Evolutionary conservation across 2,329 filamentous ascomycete genomes (phyloP), one percentile per base, ranked within the genome.

Genomic region (Coleophoma eucalyptorum): DNA sequence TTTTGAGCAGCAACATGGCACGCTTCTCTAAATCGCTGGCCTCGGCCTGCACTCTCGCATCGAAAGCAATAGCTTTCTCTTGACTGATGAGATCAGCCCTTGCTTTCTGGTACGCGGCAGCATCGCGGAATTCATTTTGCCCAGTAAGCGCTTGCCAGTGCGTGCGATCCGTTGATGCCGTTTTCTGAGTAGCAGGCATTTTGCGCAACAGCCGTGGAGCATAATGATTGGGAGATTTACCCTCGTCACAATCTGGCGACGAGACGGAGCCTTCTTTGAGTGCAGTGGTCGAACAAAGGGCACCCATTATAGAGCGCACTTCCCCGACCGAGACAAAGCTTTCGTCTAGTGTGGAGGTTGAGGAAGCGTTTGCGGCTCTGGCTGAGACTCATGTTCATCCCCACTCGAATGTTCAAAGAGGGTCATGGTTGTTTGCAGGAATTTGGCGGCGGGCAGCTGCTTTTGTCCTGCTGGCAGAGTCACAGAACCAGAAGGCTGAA

Each of bases 191-290:
- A 47, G 55, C 59, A 54, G 55, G 52, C 56, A 63, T 61, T 49
- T 63, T 64, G 18, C 49, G 61, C 50, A 62, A 4, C 15, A 38
- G 52, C 47, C 59, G 59, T 44, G 51, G 49, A n/a, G 51, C 35
- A 31, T 46, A 19, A 50, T 52, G 54, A 46, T 46, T 45, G 26
- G 38, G 48, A 48, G 45, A 35, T 41, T 42, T 37, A n/a, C 19
- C 4, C 37, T 55, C 50, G 19, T 20, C 35, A 6, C 35, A 15
- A n/a, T 18, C 16, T 5, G 35, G 35, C 13, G 35, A 43, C 37
- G 57, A 51, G 35, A 58, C 60, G 50, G 58, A 58, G n/a, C 58
- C 54, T 40, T 61, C 60, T 60, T 64, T 63, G 58, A 59, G 52
- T n/a, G 34, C 21, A 54, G 58, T 50, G 35, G 51, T 52, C 16